Evolutionary conservation across 2,329 filamentous ascomycete genomes (phyloP), one percentile per base, ranked within the genome.

Genomic region (Mycosphaerelloides madeirae): DNA sequence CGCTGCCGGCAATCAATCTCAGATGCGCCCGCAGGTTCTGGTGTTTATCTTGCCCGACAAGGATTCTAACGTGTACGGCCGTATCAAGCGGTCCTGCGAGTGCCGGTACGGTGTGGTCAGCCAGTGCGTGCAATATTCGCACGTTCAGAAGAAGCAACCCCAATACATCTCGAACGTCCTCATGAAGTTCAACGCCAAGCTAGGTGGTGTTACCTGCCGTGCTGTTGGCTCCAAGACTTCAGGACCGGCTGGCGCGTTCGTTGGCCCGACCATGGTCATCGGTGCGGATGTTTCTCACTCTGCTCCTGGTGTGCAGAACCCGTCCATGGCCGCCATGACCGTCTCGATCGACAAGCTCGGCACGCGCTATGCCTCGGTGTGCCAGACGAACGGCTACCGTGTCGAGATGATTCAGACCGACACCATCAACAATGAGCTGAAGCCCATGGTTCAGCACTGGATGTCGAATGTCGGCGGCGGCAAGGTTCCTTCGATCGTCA

Each of bases 151-250:
- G 62, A 79, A 78, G 13, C 80, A 85, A 16, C 76, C 77, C 0
- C 93, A 98, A 59, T 97, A 97, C 67, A 84, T 87, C 59, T 93
- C 87, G 1, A 98, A 98, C 50, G 88, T 98, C 0, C 79, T 82
- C 52, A 93, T 98, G 87, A 98, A 98, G 71, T 81, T 98, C 54
- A 97, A 98, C 58, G 85, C 87, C 3, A 98, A 98, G 71, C 77
- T 98, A 2, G 93, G 93, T 12, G 93, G 93, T 5, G 77, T 80
- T 0, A 96, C 88, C 1, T 82, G 69, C 48, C 66, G 72, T 39
- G 73, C 71, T 2, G 57, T 73, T 58, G 59, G 67, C 11, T 34
- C 67, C 16, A 60, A 65, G 38, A 60, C 65, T 37, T 56, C 52
- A 22, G 54, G 57, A 11, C 43, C 56, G 0, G 58, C 46, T 14